Evolutionary conservation across 306 rosid species (phyloP).

Genomic region (Vigna hirtella): DNA sequence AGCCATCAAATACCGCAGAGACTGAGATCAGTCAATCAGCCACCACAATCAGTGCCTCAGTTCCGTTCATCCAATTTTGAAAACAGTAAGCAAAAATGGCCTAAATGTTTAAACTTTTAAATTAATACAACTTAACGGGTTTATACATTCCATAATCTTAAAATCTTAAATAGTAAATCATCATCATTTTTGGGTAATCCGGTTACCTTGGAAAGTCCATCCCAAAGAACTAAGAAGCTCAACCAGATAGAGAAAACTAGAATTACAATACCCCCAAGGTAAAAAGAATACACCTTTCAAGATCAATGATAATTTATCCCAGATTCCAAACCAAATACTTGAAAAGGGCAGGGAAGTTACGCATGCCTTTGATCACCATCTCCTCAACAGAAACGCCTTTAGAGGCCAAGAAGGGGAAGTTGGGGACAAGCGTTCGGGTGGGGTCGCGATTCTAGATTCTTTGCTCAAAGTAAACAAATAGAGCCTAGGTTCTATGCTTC

Average conservation of each 20-base stretch:
- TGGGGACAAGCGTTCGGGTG: too few relatives aligned
- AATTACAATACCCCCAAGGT: background rate
- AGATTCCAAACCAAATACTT: background rate
- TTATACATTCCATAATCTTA: conserved; percentile 5
- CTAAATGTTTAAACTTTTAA: background rate
- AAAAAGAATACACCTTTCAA: background rate
- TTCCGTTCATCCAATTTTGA: background rate
- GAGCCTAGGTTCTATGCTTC: conserved; percentile 60
- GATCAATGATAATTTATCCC: background rate
- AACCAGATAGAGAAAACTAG: conserved; percentile 20
- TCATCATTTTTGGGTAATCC: background rate
- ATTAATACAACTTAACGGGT: background rate
- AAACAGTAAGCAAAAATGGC: background rate
- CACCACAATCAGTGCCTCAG: background rate
- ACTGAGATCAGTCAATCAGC: background rate
- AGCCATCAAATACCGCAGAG: background rate
- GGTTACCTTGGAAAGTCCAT: background rate
- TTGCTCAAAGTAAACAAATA: conserved; percentile 46
- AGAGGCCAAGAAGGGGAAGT: too few relatives aligned
- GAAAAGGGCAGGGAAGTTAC: background rate
- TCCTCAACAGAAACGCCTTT: background rate
- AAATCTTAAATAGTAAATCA: background rate
- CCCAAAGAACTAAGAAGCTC: background rate
- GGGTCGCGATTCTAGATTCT: background rate
- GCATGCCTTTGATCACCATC: background rate